Evolutionary conservation across 2,329 filamentous ascomycete species (phyloP), one percentile per base, ranked within the genome.

Genomic region (Phaeophleospora eucalypticola): DNA sequence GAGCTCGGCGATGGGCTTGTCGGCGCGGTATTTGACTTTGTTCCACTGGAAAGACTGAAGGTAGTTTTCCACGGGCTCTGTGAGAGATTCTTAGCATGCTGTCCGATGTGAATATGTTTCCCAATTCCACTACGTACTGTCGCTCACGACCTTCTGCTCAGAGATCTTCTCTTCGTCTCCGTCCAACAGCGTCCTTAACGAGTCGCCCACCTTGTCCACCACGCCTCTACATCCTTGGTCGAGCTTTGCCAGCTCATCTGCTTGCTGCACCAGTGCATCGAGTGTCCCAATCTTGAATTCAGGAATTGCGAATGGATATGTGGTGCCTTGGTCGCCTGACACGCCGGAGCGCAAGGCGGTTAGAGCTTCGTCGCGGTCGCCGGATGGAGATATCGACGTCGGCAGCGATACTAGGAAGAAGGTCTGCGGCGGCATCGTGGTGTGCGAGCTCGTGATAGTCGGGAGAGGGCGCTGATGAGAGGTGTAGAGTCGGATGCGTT

Each of bases 201-300:
- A 90, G 62, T 96, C 89, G 57, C 83, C 83, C 32, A 97, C 87
- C 73, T 96, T 97, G 59, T 78, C 78, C 33, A 95, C 90, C 4
- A 96, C 88, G 43, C 77, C 80, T 69, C 90, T 82, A 67, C 89
- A 95, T 29, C 80, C 78, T 29, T 77, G 69, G 58, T 94, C 88
- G 42, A 97, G 82, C 80, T 96, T 97, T 49, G 84, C 79, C 45
- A 98, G 76, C 64, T 97, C 93, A 65, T 98, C 93, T 46, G 93
- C 93, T 70, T 98, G 91, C 71, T 95, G 88, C 36, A 98, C 89
- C 48, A 98, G 78, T 33, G 87, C 89, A 72, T 98, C 93, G 32
- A 98, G 79, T 0, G 93, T 96, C 48, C 93, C 93, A 67, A 98
- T 95, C 76, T 97, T 98, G 79, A 98, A 96, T 56, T 89, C 85